phyloP scores from a whole-genome alignment of 75 land plant species.

The Azolla pinnata region DNA sequence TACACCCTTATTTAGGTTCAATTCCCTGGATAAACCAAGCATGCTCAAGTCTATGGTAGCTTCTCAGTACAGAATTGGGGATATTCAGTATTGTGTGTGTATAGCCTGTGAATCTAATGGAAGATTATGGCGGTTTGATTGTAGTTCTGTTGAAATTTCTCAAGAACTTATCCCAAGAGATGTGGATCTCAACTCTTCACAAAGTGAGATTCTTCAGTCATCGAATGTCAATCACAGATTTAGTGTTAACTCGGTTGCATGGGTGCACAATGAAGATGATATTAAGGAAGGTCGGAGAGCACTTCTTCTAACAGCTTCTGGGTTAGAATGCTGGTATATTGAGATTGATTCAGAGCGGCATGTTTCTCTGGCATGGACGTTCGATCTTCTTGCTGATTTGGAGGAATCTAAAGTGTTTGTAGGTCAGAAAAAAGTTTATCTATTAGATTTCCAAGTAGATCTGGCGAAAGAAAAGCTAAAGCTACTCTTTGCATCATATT shows the following conservation, averaged over 20 bases:
- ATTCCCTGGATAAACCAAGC: slow-evolving; percentile 16
- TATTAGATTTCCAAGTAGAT: slow-evolving; percentile 79
- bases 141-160: slow-evolving; percentile 39
- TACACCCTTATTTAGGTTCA: slow-evolving; percentile 23
- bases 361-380: slow-evolving; percentile 63
- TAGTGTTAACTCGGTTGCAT: slow-evolving; percentile 44
- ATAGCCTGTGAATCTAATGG: slow-evolving; percentile 62
- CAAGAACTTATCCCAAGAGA: slow-evolving; percentile 26
- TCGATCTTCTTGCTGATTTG: slow-evolving; percentile 51
- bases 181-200: slow-evolving; percentile 1
- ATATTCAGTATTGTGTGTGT: slow-evolving; percentile 35
- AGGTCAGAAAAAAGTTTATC: slow-evolving; percentile 80
- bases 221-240: slow-evolving; percentile 15
- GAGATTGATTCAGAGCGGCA: slow-evolving; percentile 22
- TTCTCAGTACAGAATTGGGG: slow-evolving; percentile 33
- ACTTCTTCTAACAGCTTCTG: slow-evolving; percentile 59
- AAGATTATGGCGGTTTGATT: slow-evolving; percentile 57
- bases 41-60: slow-evolving; percentile 60
- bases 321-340: slow-evolving; percentile 74
- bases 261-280: slow-evolving; percentile 30
- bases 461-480: slow-evolving; percentile 48
- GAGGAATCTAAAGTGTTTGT: slow-evolving; percentile 63
- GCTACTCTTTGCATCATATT: slow-evolving; percentile 70
- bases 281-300: slow-evolving; percentile 32
- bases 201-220: slow-evolving; percentile 16